Base-by-base conservation (phyloP, 2,329 filamentous ascomycete genomes). In the Nigrospora osmanthi region DNA sequence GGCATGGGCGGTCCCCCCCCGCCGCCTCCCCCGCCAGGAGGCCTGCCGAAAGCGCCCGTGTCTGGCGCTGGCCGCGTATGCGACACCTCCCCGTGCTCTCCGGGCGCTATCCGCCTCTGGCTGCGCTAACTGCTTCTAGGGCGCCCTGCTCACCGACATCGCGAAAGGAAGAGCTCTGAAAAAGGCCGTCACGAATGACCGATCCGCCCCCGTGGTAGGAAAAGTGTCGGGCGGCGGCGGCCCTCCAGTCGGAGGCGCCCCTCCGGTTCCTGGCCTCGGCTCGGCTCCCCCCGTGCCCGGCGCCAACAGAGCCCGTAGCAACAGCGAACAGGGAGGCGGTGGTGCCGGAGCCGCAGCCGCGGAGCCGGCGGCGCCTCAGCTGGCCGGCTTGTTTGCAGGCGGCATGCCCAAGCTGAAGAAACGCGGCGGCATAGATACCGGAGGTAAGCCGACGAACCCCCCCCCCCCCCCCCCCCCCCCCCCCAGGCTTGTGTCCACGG, bases 381-480 rank as follows among this genome's bases (percentile, higher is more conserved):
- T 97, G 11, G 91, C 73, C 30, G 93, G 93, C 1, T 65, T 98
- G 23, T 95, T 98, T 60, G 89, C 87, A 1, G 90, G 89, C 33
- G 93, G 91, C 34, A 97, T 97, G 80, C 93, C 93, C 3, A 97
- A 96, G 69, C 64, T 98, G 58, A 87, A 87, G 63, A 96, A 94
- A 70, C 78, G 83, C 3, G 86, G 89, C 45, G 85, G 85, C 35
- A 72, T 91, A 47, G 78, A 89, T 64, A 91, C 87, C 1, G 87
- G 83, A 62, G 75, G 75, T 76, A 57, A 56, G 73, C 46, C 45
- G 9, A 16, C 15, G 13, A 34, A 23, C 16, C 31, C 31, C 30
- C 16, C 31, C 31, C 30, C n/a, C n/a, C n/a, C n/a, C n/a, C n/a
- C n/a, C n/a, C n/a, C n/a, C n/a, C n/a, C n/a, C n/a, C n/a, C n/a